Evolutionary conservation across 306 rosid species (phyloP), one percentile per base, ranked within the genome.

Genomic region (Calophaca sinica): DNA sequence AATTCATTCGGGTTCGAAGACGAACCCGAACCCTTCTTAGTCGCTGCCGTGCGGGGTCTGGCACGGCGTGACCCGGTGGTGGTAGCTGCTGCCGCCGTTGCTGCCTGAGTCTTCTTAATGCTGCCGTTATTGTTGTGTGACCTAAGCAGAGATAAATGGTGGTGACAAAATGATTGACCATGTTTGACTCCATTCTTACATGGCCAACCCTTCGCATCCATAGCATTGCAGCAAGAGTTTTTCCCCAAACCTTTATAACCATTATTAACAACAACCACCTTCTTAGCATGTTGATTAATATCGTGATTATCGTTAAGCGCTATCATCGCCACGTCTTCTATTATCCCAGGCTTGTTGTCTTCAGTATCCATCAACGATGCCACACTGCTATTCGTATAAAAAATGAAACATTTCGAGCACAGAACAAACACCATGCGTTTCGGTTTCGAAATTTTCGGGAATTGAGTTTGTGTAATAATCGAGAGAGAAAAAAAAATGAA

Each of bases 1-100:
- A 86, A 91, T 45, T 91, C 96, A 3, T 87, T 66, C 2, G 91
- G 96, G 69, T 84, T 89, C 0, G 83, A 53, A 9, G 82, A 72
- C 0, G 76, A 5, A 26, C 4, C 41, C n/a, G 74, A 8, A 11
- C 69, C 6, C 33, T 79, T 76, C 69, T 54, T 83, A 9, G 49
- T 54, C 6, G 51, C 62, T 0, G 42, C 9, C 26, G 68, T 69
- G 9, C 84, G 86, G 3, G 68, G 53, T 44, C 75, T 66, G 0
- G 15, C 42, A 0, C 84, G 69, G 8, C 84, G 86, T 7, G 54
- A 31, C 1, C 39, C 68, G 1, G 65, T 20, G 26, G 26, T 20
- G 26, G 26, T 20, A 20, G 26, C 1, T 20, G 26, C 26, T 20
- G 26, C 61, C 1, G 63, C 69, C 0, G 62, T 55, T 0, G 72